Base-by-base conservation (phyloP, 768 basidiomycete species). In the Mycena kentingensis region DNA sequence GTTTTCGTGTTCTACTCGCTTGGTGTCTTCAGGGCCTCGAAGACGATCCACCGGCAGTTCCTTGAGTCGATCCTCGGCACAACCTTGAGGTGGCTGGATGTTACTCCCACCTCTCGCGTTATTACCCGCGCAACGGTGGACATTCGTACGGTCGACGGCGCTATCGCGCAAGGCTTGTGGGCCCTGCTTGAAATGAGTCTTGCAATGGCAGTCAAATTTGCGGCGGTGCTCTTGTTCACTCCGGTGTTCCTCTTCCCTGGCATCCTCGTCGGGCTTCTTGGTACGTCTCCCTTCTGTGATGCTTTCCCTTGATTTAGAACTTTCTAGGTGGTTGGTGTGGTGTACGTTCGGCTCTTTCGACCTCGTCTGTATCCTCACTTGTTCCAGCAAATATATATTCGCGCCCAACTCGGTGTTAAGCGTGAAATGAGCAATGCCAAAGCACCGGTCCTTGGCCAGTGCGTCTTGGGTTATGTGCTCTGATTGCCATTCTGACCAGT, bases 121-220 rank as follows among this genome's bases (percentile, higher is more conserved):
- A 76, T 80, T 29, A 66, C 77, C 15, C 67, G 79, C 25, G 75
- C 75, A 54, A 80, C 79, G 0, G 73, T 77, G 39, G 80, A 81
- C 59, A 77, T 81, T 8, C 67, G 78, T 22, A 52, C 58, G 35
- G 55, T 67, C 27, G 45, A 44, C 38, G 51, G 54, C 4, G 25
- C 50, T 22, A 74, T 77, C 47, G 74, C 72, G 67, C 73, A 10
- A 68, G 75, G 46, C 7, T 16, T 60, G 5, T 60, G 58, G 58
- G 47, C n/a, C 1, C 46, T 59, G 3, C 21, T 54, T n/a, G 55
- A 64, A 35, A 45, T 64, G 48, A 45, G 57, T 1, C 52, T 61
- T 41, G 49, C 60, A 7, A 54, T 71, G 51, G 1, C 70, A 12
- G 52, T 65, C 45, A 70, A 69, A 50, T 66, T 73, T 22, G 56